These are phyloP conservation scores for Blepharisma undulans DNA, from an alignment of 169 alveolate genomes.

Conservation along the genomic window DNA sequence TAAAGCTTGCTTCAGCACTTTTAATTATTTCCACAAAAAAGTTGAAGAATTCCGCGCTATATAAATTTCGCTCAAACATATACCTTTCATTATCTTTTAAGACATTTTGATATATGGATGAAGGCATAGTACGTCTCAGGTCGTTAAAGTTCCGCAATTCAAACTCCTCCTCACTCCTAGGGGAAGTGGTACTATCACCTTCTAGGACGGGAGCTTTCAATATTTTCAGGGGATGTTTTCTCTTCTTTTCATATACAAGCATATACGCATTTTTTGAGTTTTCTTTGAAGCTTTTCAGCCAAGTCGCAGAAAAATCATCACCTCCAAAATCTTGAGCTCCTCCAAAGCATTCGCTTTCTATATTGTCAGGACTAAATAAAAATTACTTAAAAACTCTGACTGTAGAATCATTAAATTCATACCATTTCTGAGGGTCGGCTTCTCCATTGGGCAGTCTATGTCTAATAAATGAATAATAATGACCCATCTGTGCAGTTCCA, in stretches of 20 bases:
- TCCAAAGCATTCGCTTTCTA: slow-evolving; percentile 78
- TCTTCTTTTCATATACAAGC: slow-evolving; percentile 81
- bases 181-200: slow-evolving; percentile 43
- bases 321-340: slow-evolving; percentile 48
- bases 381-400: slow-evolving; percentile 60
- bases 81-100: slow-evolving; percentile 59
- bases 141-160: slow-evolving; percentile 44
- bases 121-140: slow-evolving; percentile 49
- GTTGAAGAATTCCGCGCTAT: slow-evolving; percentile 52
- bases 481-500: slow-evolving; percentile 90
- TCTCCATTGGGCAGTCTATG: slow-evolving; percentile 59
- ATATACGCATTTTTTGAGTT: slow-evolving; percentile 84
- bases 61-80: slow-evolving; percentile 58
- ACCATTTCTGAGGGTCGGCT: slow-evolving; percentile 67
- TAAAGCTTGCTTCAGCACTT: not conserved
- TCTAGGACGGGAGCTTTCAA: slow-evolving; percentile 34
- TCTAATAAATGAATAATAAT: slow-evolving; percentile 76
- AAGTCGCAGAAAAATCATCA: slow-evolving; percentile 48
- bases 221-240: slow-evolving; percentile 41
- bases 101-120: slow-evolving; percentile 52
- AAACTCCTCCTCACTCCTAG: slow-evolving; percentile 26
- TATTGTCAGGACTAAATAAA: slow-evolving; percentile 49
- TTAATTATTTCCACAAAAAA: not conserved
- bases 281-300: slow-evolving; percentile 61
- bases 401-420: slow-evolving; percentile 72